Evolutionary conservation across 495 filamentous ascomycete genomes (phyloP).

Genomic region (Penicillium goetzii): DNA sequence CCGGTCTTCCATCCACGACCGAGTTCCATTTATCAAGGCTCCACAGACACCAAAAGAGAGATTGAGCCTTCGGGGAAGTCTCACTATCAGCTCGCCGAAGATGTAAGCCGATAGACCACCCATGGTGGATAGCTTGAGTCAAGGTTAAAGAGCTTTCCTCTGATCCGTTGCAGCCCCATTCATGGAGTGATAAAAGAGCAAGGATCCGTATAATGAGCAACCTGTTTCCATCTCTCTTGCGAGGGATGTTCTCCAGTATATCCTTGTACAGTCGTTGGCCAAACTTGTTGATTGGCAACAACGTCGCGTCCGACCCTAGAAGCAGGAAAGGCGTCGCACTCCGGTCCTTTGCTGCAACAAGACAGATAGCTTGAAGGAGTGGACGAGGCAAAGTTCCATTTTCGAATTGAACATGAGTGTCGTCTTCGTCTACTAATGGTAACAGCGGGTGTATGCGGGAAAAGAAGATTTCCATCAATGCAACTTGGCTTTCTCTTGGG

Average conservation of each 20-base stretch:
- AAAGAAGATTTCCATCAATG: background rate
- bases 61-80: background rate
- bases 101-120: background rate
- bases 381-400: background rate
- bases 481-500: background rate
- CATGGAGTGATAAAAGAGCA: background rate
- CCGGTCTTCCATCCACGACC: background rate
- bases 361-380: background rate
- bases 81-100: background rate
- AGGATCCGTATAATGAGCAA: background rate
- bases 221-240: background rate
- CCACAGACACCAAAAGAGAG: background rate
- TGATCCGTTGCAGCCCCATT: background rate
- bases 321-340: background rate
- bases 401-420: background rate
- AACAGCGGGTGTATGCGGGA: background rate
- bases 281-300: background rate
- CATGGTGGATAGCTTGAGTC: background rate
- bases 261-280: background rate
- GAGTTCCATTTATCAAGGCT: background rate
- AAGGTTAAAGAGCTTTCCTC: background rate
- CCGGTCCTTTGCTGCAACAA: background rate
- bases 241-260: background rate
- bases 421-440: background rate
- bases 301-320: background rate